Base-by-base conservation (phyloP, 495 filamentous ascomycete species). In the Trichoderma gamsii region DNA sequence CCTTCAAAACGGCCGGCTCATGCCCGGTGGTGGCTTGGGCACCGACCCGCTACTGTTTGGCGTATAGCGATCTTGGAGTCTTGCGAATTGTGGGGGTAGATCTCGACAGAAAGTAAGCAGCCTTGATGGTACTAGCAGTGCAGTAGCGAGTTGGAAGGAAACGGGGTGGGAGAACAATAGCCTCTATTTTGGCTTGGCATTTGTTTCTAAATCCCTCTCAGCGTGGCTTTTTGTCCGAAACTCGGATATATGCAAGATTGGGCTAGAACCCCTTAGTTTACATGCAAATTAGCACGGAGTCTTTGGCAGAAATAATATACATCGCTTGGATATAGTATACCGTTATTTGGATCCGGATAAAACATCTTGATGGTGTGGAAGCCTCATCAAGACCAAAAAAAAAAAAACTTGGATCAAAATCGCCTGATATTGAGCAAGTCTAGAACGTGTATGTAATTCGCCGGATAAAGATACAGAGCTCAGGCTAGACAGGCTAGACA, bases 1-100 rank as follows among this genome's bases (percentile, higher is more conserved):
- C 84, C 12, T 83, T 97, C 66, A 90, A 92, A 67, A 90, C 90
- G 1, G 80, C 79, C 6, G 85, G 84, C 69, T 74, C 85, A 38
- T 82, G 82, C 66, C 87, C 89, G 9, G 82, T 88, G 51, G 89
- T 97, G 8, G 89, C 89, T 7, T 99, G 94, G 94, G 93, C 97
- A 76, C 95, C 95, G 4, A 90, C 84, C 44, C 81, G 89, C 73
- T 99, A 98, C 73, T 92, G 88, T 82, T 75, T 99, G 65, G 95
- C 94, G 15, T 97, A 96, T 81, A 89, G 90, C 27, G 95, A 96
- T 72, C 80, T 87, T 4, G 87, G 88, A 0, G 90, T 88, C 21
- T 79, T 99, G 71, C 93, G 89, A 81, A 93, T 97, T 75, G 82
- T 96, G 64, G 92, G 92, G 44, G 70, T 80, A 21, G 81, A 81